A percentile compares a stretch with the other conserved stretches of the same genome.
These are phyloP conservation scores for Cyberlindnera mrakii DNA, from an alignment of 805 yeast species.

Conservation along the genomic window DNA sequence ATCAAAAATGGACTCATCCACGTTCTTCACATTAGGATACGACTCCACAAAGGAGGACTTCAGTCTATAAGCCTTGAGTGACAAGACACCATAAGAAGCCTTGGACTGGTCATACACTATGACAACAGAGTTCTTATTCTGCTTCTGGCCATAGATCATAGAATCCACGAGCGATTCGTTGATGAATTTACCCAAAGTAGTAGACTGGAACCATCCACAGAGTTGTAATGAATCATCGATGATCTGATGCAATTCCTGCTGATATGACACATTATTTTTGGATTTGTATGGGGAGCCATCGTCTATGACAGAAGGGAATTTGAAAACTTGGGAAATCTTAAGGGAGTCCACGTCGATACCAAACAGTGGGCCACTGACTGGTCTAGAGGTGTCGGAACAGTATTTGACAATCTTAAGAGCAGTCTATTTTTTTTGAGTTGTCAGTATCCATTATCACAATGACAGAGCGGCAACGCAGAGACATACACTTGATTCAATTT, in stretches of 20 bases:
- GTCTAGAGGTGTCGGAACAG: slow-evolving; percentile 57
- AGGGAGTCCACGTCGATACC: slow-evolving; percentile 60
- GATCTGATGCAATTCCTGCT: slow-evolving; percentile 57
- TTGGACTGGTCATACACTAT: slow-evolving; percentile 68
- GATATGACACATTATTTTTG: slow-evolving; percentile 60
- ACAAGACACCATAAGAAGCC: slow-evolving; percentile 54
- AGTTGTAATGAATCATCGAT: slow-evolving; percentile 64
- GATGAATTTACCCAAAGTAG: slow-evolving; percentile 64
- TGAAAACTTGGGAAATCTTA: slow-evolving; percentile 52
- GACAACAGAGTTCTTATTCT: slow-evolving; percentile 46
- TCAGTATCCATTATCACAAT: neutral
- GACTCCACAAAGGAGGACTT: slow-evolving; percentile 54
- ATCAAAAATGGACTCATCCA: slow-evolving; percentile 59
- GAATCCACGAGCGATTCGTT: slow-evolving; percentile 63
- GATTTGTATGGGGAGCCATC: slow-evolving; percentile 58
- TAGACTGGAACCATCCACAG: slow-evolving; percentile 77
- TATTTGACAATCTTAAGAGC: slow-evolving; percentile 55
- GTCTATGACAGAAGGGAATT: slow-evolving; percentile 55
- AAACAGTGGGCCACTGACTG: slow-evolving; percentile 64
- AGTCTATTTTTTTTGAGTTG: slow-evolving; percentile 3
- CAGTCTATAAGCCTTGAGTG: slow-evolving; percentile 64
- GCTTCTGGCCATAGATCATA: slow-evolving; percentile 56
- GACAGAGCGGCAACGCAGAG: neutral
- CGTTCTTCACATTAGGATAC: slow-evolving; percentile 53
- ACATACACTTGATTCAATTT: slow-evolving; percentile 14